phyloP scores from a whole-genome alignment of 352 stramenopile species.

The Phytophthora megakarya region DNA sequence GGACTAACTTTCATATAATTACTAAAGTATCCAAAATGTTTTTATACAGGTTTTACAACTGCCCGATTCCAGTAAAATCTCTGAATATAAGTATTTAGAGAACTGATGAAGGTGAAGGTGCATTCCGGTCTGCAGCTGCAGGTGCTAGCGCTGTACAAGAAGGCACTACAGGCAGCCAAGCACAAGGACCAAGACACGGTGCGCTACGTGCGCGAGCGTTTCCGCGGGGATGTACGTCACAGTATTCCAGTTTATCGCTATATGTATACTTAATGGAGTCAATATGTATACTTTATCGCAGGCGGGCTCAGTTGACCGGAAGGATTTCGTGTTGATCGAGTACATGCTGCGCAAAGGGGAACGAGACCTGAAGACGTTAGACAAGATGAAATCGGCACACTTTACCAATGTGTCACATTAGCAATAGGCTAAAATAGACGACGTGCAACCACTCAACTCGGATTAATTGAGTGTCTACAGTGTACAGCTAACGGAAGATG shows the following conservation, averaged over 20 bases:
- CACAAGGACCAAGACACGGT: conserved; percentile 56
- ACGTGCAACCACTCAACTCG: no score
- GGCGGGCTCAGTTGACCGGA: conserved; percentile 60
- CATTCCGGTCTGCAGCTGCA: conserved; percentile 84
- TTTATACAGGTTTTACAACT: no score
- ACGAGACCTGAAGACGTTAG: conserved; percentile 82
- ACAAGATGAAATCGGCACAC: conserved; percentile 65
- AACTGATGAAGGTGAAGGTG: conserved; percentile 14
- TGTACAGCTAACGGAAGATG: no score
- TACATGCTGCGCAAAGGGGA: conserved; percentile 86
- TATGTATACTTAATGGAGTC: no score
- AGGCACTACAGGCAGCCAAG: conserved; percentile 56
- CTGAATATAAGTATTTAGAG: no score
- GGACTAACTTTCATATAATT: no score
- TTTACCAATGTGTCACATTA: conserved; percentile 48
- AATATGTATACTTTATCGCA: conserved; percentile 12
- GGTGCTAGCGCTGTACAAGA: conserved; percentile 76
- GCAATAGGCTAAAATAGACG: conserved; percentile 11
- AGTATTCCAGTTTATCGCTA: background rate
- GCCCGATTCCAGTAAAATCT: no score
- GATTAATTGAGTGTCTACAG: no score
- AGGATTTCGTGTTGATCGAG: conserved; percentile 85
- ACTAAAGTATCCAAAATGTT: no score
- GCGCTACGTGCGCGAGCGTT: conserved; percentile 76
- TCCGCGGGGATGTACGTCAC: conserved; percentile 66